Evolutionary conservation across 805 yeast genomes (phyloP).

Genomic region (Nakazawaea ambrosiae): DNA sequence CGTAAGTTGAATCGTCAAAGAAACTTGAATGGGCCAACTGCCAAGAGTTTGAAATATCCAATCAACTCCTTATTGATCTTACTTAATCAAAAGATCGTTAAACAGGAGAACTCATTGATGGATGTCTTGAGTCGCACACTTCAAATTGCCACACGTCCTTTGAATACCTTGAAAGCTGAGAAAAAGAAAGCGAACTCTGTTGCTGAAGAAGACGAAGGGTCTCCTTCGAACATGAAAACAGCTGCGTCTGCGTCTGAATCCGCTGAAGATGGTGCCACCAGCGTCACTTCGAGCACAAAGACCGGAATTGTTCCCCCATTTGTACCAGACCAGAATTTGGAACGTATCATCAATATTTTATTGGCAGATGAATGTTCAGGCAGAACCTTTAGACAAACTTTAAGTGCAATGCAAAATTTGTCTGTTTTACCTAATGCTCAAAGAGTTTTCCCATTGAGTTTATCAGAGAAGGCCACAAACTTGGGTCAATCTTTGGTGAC

Average conservation of each 20-base stretch:
- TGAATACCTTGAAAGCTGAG: conserved; percentile 45
- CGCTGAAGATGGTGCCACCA: neutral
- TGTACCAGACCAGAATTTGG: conserved; percentile 56
- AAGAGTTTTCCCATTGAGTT: conserved; percentile 56
- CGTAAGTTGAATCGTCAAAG: conserved; percentile 28
- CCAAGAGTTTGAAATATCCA: conserved; percentile 54
- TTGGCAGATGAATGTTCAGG: conserved; percentile 81
- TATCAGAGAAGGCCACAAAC: conserved; percentile 55
- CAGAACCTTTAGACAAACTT: conserved; percentile 75
- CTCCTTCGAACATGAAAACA: conserved; percentile 3
- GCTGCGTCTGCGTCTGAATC: conserved; percentile 1
- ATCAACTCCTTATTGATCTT: conserved; percentile 60
- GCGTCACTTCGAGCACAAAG: neutral
- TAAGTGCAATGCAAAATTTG: conserved; percentile 74
- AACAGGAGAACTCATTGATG: conserved; percentile 68
- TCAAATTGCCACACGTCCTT: conserved; percentile 71
- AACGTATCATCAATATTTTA: conserved; percentile 57
- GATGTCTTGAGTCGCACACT: conserved; percentile 69
- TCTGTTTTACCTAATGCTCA: conserved; percentile 56
- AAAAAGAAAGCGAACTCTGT: conserved; percentile 14
- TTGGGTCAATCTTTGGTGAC: conserved; percentile 47
- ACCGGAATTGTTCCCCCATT: conserved; percentile 36
- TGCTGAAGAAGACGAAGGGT: conserved; percentile 10
- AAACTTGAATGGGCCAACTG: conserved; percentile 25
- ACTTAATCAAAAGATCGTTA: conserved; percentile 55